Evolutionary conservation across 2,329 filamentous ascomycete species (phyloP).

Genomic region (Cladophialophora immunda): DNA sequence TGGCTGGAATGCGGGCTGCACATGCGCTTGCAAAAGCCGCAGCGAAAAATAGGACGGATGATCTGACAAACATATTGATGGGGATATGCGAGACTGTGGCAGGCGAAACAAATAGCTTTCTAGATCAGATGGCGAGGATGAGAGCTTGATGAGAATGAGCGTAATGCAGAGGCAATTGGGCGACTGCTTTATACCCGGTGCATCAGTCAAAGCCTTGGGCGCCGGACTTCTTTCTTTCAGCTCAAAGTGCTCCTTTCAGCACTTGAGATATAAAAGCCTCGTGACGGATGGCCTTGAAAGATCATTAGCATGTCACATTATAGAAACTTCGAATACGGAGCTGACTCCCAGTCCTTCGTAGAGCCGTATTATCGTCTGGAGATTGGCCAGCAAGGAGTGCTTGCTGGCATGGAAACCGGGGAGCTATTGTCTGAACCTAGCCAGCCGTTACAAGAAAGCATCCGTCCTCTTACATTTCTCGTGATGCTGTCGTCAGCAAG

Average conservation of each 20-base stretch:
- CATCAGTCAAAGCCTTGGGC: background rate
- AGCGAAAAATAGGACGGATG: background rate
- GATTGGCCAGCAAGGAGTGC: background rate
- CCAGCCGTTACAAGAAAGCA: background rate
- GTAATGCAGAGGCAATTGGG: background rate
- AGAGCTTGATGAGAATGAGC: background rate
- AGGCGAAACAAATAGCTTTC: background rate
- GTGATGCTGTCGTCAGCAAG: background rate
- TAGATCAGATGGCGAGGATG: background rate
- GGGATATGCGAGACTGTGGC: background rate
- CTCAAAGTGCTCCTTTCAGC: background rate
- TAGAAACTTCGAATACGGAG: background rate
- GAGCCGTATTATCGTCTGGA: background rate
- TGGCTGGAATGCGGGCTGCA: background rate
- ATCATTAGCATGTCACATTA: background rate
- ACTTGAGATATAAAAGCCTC: background rate
- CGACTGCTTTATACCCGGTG: background rate
- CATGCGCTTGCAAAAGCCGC: background rate
- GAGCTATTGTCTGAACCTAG: background rate
- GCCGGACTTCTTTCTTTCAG: background rate
- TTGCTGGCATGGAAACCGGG: background rate
- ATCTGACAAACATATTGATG: background rate
- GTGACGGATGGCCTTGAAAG: background rate
- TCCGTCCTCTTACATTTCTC: background rate
- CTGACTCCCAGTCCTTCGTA: background rate